These are phyloP conservation scores for Termitomyces sp. DNA, from an alignment of 1,284 basidiomycete genomes.

Conservation along the genomic window DNA sequence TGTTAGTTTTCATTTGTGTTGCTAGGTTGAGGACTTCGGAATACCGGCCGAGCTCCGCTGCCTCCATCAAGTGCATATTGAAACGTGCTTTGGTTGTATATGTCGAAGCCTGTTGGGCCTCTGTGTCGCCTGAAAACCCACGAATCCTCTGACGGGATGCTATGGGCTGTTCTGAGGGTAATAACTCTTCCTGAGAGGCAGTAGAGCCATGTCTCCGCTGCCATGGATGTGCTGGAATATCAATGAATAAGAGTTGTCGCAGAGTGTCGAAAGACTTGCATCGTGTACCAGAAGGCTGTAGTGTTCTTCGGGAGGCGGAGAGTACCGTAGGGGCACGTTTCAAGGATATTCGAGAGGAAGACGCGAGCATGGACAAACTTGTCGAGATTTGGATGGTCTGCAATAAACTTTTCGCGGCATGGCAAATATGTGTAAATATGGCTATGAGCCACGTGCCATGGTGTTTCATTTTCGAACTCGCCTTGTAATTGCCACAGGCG, in stretches of 20 bases:
- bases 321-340: conserved; percentile 19
- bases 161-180: conserved; percentile 9
- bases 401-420: conserved; percentile 10
- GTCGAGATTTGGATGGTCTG: background rate
- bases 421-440: conserved; percentile 21
- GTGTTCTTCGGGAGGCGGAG: background rate
- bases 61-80: conserved; percentile 34
- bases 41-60: conserved; percentile 28
- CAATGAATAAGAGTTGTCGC: background rate
- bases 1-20: conserved; percentile 50
- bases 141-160: conserved; percentile 21
- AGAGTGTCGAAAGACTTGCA: conserved; percentile 7
- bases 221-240: conserved; percentile 4
- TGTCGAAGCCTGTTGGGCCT: conserved; percentile 23
- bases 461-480: conserved; percentile 14
- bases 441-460: conserved; percentile 10
- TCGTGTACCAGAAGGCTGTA: background rate
- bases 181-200: conserved; percentile 4
- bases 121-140: conserved; percentile 22
- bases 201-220: conserved; percentile 12
- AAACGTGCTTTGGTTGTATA: conserved; percentile 28
- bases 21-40: conserved; percentile 30
- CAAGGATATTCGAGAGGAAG: conserved; percentile 33
- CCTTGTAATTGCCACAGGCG: conserved; percentile 20
- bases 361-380: conserved; percentile 32